Evolutionary conservation across 2,329 filamentous ascomycete genomes (phyloP).

Genomic region (Cryoendolithus antarcticus): DNA sequence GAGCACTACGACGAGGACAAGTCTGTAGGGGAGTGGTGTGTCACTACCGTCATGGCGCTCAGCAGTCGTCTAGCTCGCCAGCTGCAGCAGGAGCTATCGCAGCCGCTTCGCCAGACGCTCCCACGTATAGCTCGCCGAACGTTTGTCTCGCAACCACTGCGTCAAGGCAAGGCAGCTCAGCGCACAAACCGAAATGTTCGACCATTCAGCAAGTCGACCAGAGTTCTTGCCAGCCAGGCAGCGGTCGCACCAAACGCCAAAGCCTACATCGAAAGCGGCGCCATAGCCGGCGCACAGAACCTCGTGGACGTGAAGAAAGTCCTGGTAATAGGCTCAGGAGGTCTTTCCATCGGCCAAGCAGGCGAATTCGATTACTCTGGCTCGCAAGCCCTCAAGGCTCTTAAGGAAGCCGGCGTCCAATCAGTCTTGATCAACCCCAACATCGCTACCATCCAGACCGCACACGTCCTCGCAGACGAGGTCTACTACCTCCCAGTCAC

Average conservation of each 20-base stretch:
- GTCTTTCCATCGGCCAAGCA: constrained; percentile 92
- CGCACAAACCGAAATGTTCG: constrained; percentile 10
- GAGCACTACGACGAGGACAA: constrained; percentile 23
- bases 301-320: constrained; percentile 81
- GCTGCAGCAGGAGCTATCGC: constrained; percentile 18
- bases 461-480: constrained; percentile 93
- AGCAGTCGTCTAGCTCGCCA: constrained; percentile 21
- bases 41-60: constrained; percentile 19
- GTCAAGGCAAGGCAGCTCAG: constrained; percentile 6
- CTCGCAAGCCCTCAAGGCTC: constrained; percentile 92
- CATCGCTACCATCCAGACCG: constrained; percentile 97
- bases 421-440: constrained; percentile 98
- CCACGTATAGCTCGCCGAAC: constrained; percentile 16
- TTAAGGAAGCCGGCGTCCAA: constrained; percentile 97
- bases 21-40: constrained; percentile 20
- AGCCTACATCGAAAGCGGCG: constrained; percentile 80
- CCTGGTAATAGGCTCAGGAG: constrained; percentile 83
- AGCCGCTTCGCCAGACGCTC: constrained; percentile 13
- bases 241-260: constrained; percentile 69
- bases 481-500: constrained; percentile 98
- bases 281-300: constrained; percentile 62
- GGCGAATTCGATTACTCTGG: constrained; percentile 99
- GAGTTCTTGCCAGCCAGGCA: constrained; percentile 25
- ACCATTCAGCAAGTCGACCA: constrained; percentile 16
- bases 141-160: constrained; percentile 14